These are phyloP conservation scores for Limnanthes douglasii DNA, from an alignment of 345 rosid genomes.

Conservation along the genomic window DNA sequence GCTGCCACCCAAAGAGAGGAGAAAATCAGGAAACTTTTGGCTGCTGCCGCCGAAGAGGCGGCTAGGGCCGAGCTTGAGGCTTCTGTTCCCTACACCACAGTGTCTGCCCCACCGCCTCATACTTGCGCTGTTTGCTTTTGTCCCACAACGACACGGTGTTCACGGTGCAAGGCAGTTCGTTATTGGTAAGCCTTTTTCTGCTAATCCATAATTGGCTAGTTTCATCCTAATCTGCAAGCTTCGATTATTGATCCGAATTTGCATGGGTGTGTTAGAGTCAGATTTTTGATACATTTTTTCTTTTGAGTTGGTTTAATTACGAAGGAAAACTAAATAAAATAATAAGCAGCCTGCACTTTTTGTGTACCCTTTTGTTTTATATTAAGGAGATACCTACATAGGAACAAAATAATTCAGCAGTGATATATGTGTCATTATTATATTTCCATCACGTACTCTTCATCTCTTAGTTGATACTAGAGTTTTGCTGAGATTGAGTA, in stretches of 20 bases:
- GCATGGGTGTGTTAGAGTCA: constrained; percentile 1
- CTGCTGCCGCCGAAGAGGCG: constrained; percentile 71
- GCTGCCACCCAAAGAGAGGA: constrained; percentile 35
- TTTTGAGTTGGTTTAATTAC: not conserved
- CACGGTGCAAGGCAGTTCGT: constrained; percentile 76
- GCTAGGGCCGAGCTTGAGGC: constrained; percentile 83
- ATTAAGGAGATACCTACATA: too few species aligned
- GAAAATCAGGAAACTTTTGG: constrained; percentile 65
- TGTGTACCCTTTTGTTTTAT: too few species aligned
- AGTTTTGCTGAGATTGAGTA: too few species aligned
- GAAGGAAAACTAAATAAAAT: too few species aligned
- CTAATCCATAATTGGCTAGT: not conserved
- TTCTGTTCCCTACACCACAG: constrained; percentile 21
- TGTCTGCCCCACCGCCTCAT: constrained; percentile 19
- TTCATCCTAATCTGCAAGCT: not conserved
- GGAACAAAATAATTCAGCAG: too few species aligned
- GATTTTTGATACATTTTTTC: not conserved
- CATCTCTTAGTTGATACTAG: too few species aligned
- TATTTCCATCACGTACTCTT: too few species aligned
- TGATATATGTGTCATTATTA: too few species aligned
- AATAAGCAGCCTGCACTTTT: too few species aligned
- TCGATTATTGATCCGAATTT: too few species aligned
- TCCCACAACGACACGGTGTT: constrained; percentile 69
- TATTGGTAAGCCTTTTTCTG: constrained; percentile 51
- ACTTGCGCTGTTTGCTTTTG: constrained; percentile 65